Percentiles rank a stretch among this genome's conserved stretches.
These are phyloP conservation scores for Elasticomyces elasticus DNA, from an alignment of 495 filamentous ascomycete genomes.

Conservation along the genomic window DNA sequence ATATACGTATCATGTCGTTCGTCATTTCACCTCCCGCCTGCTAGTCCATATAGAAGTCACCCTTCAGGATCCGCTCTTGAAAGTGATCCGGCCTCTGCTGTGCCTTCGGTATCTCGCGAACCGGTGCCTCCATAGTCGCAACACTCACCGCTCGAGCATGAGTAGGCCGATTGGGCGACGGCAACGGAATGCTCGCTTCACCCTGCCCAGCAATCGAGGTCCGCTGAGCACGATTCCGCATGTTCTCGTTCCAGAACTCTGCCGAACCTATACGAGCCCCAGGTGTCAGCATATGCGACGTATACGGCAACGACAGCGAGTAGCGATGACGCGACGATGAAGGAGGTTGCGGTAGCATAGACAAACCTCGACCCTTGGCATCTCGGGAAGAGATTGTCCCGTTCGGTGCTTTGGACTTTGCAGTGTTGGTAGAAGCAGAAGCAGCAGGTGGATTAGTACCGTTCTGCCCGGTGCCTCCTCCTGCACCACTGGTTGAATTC, in stretches of 20 bases:
- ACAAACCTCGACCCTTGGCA: constrained; percentile 42
- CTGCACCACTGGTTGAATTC: constrained; percentile 27
- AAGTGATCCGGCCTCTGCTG: constrained; percentile 71
- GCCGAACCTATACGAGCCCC: constrained; percentile 49
- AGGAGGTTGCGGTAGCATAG: constrained; percentile 23
- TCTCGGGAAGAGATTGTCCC: constrained; percentile 36
- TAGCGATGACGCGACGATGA: constrained; percentile 5
- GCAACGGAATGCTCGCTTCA: neutral
- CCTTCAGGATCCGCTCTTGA: constrained; percentile 92
- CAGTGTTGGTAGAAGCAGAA: constrained; percentile 5
- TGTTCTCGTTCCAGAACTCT: constrained; percentile 90
- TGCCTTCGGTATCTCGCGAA: constrained; percentile 38
- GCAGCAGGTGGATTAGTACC: constrained; percentile 19
- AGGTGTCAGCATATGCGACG: constrained; percentile 45
- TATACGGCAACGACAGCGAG: constrained; percentile 8
- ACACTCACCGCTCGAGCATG: constrained; percentile 42
- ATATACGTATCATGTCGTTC: neutral
- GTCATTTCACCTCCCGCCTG: neutral
- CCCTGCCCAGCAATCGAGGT: constrained; percentile 49
- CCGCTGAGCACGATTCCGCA: constrained; percentile 80
- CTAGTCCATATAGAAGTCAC: constrained; percentile 95
- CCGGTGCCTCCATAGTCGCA: constrained; percentile 55
- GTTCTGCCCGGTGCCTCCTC: constrained; percentile 19
- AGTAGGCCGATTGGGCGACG: constrained; percentile 30
- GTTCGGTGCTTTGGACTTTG: constrained; percentile 15